Evolutionary conservation across 148 eudicot genomes (phyloP).

Genomic region (Rhododendron griersonianum): DNA sequence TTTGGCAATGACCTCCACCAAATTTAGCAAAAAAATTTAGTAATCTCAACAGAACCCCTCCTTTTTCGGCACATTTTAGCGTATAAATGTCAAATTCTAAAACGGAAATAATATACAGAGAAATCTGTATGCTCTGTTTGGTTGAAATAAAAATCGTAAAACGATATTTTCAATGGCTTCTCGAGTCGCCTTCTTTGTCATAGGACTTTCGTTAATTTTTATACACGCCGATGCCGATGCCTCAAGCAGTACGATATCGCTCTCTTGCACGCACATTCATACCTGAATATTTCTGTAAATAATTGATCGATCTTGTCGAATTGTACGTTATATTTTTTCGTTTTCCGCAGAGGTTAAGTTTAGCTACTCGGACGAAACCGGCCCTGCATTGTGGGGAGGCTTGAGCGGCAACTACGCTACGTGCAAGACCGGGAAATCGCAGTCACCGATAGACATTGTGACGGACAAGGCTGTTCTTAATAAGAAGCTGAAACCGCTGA

Average conservation of each 20-base stretch:
- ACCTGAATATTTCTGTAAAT: too few relatives aligned
- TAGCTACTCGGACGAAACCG: constrained; percentile 25
- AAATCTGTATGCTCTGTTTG: background rate
- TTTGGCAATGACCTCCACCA: background rate
- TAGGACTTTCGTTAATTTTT: background rate
- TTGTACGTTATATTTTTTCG: background rate
- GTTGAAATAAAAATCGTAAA: background rate
- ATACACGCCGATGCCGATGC: background rate
- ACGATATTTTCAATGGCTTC: constrained; percentile 3
- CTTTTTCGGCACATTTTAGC: background rate
- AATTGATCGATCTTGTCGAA: background rate
- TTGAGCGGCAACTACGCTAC: constrained; percentile 20
- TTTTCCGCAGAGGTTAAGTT: background rate
- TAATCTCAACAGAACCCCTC: background rate
- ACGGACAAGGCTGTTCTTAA: constrained; percentile 18
- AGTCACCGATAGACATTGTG: constrained; percentile 72
- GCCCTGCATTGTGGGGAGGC: constrained; percentile 47
- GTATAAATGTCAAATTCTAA: background rate
- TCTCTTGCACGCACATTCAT: background rate
- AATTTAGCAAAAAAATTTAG: background rate
- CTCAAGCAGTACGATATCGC: background rate
- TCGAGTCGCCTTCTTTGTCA: constrained; percentile 1
- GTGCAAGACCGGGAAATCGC: constrained; percentile 57
- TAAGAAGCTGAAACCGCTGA: constrained; percentile 36
- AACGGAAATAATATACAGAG: background rate